Conservation (phyloP, 495 filamentous ascomycete genomes). For the Talaromyces adpressus region DNA sequence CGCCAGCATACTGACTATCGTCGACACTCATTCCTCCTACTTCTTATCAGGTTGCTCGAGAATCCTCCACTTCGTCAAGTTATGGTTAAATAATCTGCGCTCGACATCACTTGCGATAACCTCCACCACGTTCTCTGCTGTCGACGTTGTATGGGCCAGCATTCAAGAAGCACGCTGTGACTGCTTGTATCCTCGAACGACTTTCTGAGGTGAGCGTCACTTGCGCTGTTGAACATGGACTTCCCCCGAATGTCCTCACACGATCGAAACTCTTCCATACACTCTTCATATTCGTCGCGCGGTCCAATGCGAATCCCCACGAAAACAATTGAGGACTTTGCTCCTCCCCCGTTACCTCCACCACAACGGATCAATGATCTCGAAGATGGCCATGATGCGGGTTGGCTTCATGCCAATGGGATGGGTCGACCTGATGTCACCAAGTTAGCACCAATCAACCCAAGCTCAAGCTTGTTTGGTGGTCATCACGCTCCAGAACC, state of each 20-base stretch:
- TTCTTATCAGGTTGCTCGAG: background rate
- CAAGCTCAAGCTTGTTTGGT: slow-evolving; percentile 50
- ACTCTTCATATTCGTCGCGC: slow-evolving; percentile 25
- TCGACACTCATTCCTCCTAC: background rate
- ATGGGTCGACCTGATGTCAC: slow-evolving; percentile 20
- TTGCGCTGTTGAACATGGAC: slow-evolving; percentile 44
- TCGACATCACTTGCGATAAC: background rate
- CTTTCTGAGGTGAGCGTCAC: background rate
- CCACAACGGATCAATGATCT: slow-evolving; percentile 48
- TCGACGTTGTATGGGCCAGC: background rate
- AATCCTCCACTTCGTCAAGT: background rate
- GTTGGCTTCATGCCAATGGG: slow-evolving; percentile 52
- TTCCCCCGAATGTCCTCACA: slow-evolving; percentile 41
- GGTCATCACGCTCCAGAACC: slow-evolving; percentile 24
- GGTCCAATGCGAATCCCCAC: slow-evolving; percentile 53
- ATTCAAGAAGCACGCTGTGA: background rate
- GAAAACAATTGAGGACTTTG: slow-evolving; percentile 34
- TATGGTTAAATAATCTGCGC: background rate
- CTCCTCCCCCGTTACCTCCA: slow-evolving; percentile 58
- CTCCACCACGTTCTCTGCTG: background rate
- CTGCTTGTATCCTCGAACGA: background rate
- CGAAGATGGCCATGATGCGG: slow-evolving; percentile 49
- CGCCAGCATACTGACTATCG: background rate
- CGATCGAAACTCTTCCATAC: slow-evolving; percentile 22
- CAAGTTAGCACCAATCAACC: slow-evolving; percentile 40